phyloP scores from a whole-genome alignment of 352 stramenopile species.

The Globisporangium carolinianum region DNA sequence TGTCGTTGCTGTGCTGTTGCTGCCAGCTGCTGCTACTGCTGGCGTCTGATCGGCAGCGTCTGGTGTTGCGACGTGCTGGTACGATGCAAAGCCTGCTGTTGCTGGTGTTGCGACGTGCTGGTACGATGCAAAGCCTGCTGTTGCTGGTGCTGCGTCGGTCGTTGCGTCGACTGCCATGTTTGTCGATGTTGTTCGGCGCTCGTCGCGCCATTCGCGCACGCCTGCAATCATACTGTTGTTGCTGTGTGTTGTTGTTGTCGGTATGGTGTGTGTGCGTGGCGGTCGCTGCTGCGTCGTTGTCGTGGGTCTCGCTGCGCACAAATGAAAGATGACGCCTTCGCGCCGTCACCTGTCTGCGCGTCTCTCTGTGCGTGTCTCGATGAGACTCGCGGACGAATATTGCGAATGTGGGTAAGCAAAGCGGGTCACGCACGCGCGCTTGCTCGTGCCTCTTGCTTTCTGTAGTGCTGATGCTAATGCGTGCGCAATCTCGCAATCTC shows the following conservation, averaged over 20 bases:
- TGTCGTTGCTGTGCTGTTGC: neutral
- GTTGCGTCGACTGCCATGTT: neutral
- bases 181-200: neutral
- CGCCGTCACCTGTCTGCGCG: neutral
- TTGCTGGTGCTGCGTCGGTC: neutral
- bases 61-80: neutral
- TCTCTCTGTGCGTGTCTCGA: neutral
- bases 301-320: neutral
- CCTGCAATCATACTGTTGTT: constrained; percentile 9
- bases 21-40: neutral
- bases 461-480: too few species aligned
- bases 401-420: too few species aligned
- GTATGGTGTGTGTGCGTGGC: neutral
- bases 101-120: neutral
- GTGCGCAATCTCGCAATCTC: too few species aligned
- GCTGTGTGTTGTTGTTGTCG: neutral
- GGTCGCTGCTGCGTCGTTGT: neutral
- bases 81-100: neutral
- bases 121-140: neutral
- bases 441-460: too few species aligned
- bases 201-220: constrained; percentile 8
- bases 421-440: too few species aligned
- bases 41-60: neutral
- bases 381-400: too few species aligned
- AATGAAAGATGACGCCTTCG: neutral